Evolutionary conservation across 108 stramenopile genomes (phyloP).

Genomic region (Chaetoceros tenuissimus): DNA sequence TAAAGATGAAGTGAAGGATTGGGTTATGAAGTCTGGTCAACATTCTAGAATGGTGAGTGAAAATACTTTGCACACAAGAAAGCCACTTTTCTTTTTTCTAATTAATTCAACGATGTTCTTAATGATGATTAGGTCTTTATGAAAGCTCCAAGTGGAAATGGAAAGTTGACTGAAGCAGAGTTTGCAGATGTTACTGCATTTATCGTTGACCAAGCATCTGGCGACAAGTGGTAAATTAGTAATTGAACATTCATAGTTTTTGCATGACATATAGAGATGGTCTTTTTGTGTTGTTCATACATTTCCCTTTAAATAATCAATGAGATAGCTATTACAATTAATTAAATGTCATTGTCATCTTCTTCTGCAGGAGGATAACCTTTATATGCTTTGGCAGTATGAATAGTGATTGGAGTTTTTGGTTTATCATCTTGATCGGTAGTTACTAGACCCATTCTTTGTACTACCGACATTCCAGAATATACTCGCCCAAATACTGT

Average conservation of each 20-base stretch:
- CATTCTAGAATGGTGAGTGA: neutral
- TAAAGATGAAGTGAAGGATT: slow-evolving; percentile 2
- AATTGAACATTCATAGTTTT: no score
- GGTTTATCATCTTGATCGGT: slow-evolving; percentile 84
- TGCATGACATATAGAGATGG: no score
- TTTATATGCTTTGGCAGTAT: slow-evolving; percentile 22
- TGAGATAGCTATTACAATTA: no score
- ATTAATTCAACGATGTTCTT: no score
- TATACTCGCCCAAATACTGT: slow-evolving; percentile 93
- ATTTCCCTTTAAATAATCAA: no score
- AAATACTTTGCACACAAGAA: no score
- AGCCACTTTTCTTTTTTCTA: slow-evolving; percentile 11
- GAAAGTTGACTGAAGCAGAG: slow-evolving; percentile 17
- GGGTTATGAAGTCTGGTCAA: no score
- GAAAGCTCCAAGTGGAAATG: no score
- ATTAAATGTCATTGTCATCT: no score
- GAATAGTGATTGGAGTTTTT: slow-evolving; percentile 51
- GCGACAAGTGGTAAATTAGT: slow-evolving; percentile 28
- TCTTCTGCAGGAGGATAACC: slow-evolving; percentile 15
- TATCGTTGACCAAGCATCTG: slow-evolving; percentile 22
- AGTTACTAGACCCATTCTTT: slow-evolving; percentile 87
- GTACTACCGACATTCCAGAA: slow-evolving; percentile 79
- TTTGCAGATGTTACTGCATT: slow-evolving; percentile 16
- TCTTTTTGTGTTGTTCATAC: no score
- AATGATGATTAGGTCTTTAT: no score